phyloP scores from a whole-genome alignment of 2,329 filamentous ascomycete genomes.

The Teratosphaeria viscida region DNA sequence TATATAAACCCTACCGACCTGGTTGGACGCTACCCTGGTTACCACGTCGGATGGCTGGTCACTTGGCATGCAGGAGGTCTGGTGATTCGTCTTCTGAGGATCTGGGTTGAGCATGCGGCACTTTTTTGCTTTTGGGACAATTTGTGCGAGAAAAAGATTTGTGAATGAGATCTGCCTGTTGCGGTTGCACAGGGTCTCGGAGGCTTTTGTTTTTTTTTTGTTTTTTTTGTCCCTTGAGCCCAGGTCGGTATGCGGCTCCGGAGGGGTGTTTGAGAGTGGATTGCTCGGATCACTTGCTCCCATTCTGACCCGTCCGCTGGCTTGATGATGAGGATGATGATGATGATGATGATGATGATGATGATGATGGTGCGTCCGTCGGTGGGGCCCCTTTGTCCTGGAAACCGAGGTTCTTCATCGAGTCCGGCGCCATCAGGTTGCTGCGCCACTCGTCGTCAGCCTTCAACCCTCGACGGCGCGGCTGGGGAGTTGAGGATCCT shows the following conservation, averaged over 20 bases:
- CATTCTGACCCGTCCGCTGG: background rate
- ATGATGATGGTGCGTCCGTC: background rate
- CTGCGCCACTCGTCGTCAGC: slow-evolving; percentile 24
- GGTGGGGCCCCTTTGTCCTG: slow-evolving; percentile 4
- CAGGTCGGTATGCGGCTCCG: background rate
- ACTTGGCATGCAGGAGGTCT: background rate
- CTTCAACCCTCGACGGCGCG: background rate
- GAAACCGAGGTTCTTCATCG: slow-evolving; percentile 89
- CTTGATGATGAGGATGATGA: background rate
- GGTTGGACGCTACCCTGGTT: background rate
- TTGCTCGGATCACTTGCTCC: background rate
- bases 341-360: background rate
- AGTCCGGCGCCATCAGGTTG: slow-evolving; percentile 91
- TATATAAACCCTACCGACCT: background rate
- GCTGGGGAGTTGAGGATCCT: slow-evolving; percentile 19
- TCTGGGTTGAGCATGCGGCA: background rate
- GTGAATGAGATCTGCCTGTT: background rate
- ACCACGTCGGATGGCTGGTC: background rate
- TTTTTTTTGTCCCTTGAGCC: too few relatives aligned
- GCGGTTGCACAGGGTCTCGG: background rate
- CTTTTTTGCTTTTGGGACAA: background rate
- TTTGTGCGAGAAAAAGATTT: too few relatives aligned
- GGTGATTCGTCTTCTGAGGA: background rate
- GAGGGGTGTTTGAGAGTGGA: background rate
- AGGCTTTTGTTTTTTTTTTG: too few relatives aligned